Evolutionary conservation across 805 yeast species (phyloP), one percentile per base, ranked within the genome.

Genomic region (Wickerhamomyces bovis): DNA sequence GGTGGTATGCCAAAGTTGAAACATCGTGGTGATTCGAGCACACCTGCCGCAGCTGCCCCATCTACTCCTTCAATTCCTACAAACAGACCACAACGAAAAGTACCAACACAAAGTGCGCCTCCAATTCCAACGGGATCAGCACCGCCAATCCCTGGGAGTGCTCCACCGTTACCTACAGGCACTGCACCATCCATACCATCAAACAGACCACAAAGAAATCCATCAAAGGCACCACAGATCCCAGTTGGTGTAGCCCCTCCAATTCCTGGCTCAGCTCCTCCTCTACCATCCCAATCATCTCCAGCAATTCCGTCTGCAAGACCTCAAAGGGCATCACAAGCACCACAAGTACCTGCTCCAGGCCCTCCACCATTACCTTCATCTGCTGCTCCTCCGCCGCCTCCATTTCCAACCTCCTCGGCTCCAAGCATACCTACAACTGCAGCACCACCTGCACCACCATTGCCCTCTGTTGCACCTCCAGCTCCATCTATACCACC

Each of bases 261-360:
- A 19, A 30, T 53, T 11, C 52, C 60, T 16, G 48, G 57, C 9
- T 48, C 49, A 12, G 52, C 55, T 46, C 53, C 55, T 15, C 55
- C 58, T 13, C 52, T 62, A 7, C 53, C 61, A 39, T 30, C 53
- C 18, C 51, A 55, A 43, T 47, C 57, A 13, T 53, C 65, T 12
- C 64, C 69, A 4, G 57, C 63, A 6, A 55, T 63, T 16, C 61
- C 62, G 19, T 49, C 61, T 8, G 46, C 60, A 26, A 41, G 50
- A 21, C 54, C 62, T 8, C 53, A 64, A 11, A 43, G 57, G 11
- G 44, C 55, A 19, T 48, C 57, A 8, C 41, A 55, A 22, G 44
- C 48, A 9, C 56, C 64, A 33, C 49, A 51, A 10, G 22, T 53
- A 28, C 50, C 56, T 42, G 43, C 55, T 28, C n/a, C 31, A 16